Evolutionary conservation across 1,139 yeast genomes (phyloP).

Genomic region (Scheffersomyces insectosa): DNA sequence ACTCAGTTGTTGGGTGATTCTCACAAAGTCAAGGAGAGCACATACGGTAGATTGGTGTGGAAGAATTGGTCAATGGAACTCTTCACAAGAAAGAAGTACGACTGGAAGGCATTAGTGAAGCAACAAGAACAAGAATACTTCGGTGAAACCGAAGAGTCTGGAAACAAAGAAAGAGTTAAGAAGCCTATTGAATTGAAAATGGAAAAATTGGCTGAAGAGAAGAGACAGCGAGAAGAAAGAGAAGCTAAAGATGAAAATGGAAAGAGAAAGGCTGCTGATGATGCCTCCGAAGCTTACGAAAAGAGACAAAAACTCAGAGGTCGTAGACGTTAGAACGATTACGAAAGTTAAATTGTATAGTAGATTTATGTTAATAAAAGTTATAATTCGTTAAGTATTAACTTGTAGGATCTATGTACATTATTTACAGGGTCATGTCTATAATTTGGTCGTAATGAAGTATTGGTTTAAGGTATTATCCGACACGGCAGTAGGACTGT

Average conservation of each 20-base stretch:
- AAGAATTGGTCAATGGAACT: conserved; percentile 89
- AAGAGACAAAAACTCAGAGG: conserved; percentile 31
- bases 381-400: not conserved
- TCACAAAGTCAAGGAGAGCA: conserved; percentile 75
- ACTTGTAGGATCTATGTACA: conserved; percentile 4
- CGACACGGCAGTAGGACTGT: conserved; percentile 72
- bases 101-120: conserved; percentile 78
- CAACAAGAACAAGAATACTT: conserved; percentile 62
- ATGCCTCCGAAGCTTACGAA: conserved; percentile 15
- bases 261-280: conserved; percentile 18
- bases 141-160: conserved; percentile 21
- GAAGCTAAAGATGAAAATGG: conserved; percentile 13
- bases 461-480: conserved; percentile 52
- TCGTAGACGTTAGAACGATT: conserved; percentile 15
- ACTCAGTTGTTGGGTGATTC: conserved; percentile 61
- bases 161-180: conserved; percentile 21
- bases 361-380: conserved; percentile 3
- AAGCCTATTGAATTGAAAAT: conserved; percentile 48
- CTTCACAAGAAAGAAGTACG: conserved; percentile 70
- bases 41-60: conserved; percentile 91
- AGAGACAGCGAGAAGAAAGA: conserved; percentile 28
- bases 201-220: conserved; percentile 40
- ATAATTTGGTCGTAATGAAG: conserved; percentile 27
- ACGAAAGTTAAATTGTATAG: conserved; percentile 3
- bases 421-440: conserved; percentile 1